phyloP scores from a whole-genome alignment of 2,329 filamentous ascomycete genomes.

The Epichloe gansuensis region DNA sequence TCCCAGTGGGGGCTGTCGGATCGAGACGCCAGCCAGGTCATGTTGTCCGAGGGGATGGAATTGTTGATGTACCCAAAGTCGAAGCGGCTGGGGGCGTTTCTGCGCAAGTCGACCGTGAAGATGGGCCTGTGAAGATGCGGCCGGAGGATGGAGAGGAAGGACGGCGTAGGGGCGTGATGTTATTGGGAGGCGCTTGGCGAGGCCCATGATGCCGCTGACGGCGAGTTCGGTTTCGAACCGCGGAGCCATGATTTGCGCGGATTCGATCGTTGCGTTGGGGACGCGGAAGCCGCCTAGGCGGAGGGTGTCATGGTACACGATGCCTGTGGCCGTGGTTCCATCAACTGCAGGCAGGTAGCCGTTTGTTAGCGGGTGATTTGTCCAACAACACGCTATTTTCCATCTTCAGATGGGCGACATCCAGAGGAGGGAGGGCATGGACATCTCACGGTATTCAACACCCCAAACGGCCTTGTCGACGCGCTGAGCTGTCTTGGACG shows the following conservation, averaged over 20 bases:
- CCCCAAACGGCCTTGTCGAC: slow-evolving; percentile 35
- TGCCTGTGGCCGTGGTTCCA: slow-evolving; percentile 31
- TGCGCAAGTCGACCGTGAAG: slow-evolving; percentile 38
- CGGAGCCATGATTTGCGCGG: slow-evolving; percentile 30
- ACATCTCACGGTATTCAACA: slow-evolving; percentile 32
- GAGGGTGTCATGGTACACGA: slow-evolving; percentile 39
- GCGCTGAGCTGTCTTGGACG: slow-evolving; percentile 30
- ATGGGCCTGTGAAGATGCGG: slow-evolving; percentile 27
- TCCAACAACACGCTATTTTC: not conserved
- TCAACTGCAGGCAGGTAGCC: slow-evolving; percentile 23
- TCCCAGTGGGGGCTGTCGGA: slow-evolving; percentile 27
- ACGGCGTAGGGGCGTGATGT: slow-evolving; percentile 30
- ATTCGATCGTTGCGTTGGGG: slow-evolving; percentile 35
- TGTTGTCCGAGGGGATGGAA: slow-evolving; percentile 23
- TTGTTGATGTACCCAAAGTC: slow-evolving; percentile 39
- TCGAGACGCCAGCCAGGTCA: slow-evolving; percentile 30
- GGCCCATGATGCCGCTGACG: slow-evolving; percentile 40
- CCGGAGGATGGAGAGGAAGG: slow-evolving; percentile 32
- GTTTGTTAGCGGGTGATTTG: not conserved
- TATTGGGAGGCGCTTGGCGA: slow-evolving; percentile 35
- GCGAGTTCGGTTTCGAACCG: slow-evolving; percentile 29
- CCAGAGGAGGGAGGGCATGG: slow-evolving; percentile 13
- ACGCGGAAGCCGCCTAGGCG: slow-evolving; percentile 32
- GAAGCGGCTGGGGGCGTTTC: slow-evolving; percentile 35
- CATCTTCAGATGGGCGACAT: slow-evolving; percentile 6